These are phyloP conservation scores for Verticillium nonalfalfae DNA, from an alignment of 2,329 filamentous ascomycete genomes.

Conservation along the genomic window DNA sequence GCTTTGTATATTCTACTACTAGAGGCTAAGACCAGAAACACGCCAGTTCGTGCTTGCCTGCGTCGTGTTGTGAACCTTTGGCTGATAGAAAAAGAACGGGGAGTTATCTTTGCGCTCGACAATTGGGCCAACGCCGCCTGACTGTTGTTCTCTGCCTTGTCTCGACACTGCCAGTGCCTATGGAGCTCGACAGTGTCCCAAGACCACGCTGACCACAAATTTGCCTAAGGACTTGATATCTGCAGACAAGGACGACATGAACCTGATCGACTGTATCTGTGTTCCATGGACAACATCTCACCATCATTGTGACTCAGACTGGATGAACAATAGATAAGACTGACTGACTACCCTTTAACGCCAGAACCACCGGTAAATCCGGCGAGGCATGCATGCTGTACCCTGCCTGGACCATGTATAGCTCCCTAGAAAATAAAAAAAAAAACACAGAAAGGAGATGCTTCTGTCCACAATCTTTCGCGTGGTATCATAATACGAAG, in stretches of 20 bases:
- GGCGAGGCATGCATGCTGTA: background rate
- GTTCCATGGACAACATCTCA: too few species aligned
- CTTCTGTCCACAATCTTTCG: background rate
- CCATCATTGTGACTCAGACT: too few species aligned
- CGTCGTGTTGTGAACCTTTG: constrained; percentile 1
- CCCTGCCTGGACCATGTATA: background rate
- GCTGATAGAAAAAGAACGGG: constrained; percentile 7
- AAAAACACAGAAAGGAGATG: constrained; percentile 1
- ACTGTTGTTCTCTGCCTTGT: background rate
- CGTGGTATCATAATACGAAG: constrained; percentile 5
- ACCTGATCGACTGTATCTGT: too few species aligned
- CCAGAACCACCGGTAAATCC: background rate
- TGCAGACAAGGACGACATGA: too few species aligned
- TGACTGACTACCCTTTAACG: background rate
- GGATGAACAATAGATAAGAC: background rate
- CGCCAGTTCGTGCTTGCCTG: constrained; percentile 5
- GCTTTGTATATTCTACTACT: constrained; percentile 30
- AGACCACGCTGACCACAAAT: too few species aligned
- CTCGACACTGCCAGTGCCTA: too few species aligned
- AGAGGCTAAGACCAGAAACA: constrained; percentile 6
- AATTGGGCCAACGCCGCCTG: background rate
- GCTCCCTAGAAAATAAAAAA: background rate
- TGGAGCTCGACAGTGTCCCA: too few species aligned
- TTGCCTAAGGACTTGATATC: too few species aligned
- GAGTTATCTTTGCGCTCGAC: background rate